Conservation (phyloP, 2,329 filamentous ascomycete species). For the Neofusicoccum kwambonambiense region DNA sequence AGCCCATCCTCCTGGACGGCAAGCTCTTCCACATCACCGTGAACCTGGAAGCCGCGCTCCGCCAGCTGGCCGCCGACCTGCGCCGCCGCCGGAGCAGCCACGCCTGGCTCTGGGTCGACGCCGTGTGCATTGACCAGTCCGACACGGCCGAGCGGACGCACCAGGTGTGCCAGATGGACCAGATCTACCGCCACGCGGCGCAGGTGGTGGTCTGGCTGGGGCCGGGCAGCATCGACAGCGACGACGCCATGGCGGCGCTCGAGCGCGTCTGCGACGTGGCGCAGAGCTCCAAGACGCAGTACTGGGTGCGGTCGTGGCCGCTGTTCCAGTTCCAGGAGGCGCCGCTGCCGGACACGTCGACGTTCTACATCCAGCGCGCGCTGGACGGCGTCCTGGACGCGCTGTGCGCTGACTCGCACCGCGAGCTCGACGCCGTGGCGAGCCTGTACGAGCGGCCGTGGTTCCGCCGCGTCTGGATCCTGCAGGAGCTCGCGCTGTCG, state of each 20-base stretch:
- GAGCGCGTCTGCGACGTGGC: constrained; percentile 5
- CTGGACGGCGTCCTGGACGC: background rate
- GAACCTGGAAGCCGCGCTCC: constrained; percentile 19
- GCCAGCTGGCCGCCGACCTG: constrained; percentile 10
- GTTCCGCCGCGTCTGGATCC: constrained; percentile 22
- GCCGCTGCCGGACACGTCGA: background rate
- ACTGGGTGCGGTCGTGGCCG: background rate
- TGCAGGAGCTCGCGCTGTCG: constrained; percentile 21
- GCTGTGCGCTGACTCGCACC: background rate
- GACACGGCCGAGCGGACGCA: constrained; percentile 17
- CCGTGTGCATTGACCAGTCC: constrained; percentile 22
- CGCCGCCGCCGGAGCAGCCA: background rate
- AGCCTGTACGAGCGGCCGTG: constrained; percentile 13
- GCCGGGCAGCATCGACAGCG: constrained; percentile 19
- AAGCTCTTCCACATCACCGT: constrained; percentile 15
- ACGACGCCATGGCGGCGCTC: constrained; percentile 17
- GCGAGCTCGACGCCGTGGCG: background rate
- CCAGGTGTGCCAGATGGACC: constrained; percentile 18
- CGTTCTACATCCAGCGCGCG: background rate
- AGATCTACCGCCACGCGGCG: constrained; percentile 18
- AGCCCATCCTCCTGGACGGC: constrained; percentile 18
- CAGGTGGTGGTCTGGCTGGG: constrained; percentile 21
- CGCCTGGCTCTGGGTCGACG: constrained; percentile 20
- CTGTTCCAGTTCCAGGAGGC: background rate
- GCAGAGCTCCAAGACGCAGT: background rate